These are phyloP conservation scores for Ceratocystis alfenasii DNA, from an alignment of 2,329 filamentous ascomycete genomes.

Conservation along the genomic window DNA sequence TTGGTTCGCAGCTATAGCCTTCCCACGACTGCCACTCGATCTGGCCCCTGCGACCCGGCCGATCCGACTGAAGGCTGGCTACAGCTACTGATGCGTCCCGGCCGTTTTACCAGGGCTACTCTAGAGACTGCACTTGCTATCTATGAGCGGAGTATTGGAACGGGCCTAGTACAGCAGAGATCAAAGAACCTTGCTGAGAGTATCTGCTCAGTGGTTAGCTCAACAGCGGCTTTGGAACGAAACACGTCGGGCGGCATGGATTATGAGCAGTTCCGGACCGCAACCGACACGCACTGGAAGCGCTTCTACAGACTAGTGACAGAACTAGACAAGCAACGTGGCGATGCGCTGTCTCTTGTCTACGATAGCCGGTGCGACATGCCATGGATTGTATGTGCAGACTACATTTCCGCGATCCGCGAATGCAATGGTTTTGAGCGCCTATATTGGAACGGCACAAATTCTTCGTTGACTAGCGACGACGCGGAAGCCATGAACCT, in stretches of 20 bases:
- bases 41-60: slow-evolving; percentile 51
- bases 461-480: slow-evolving; percentile 36
- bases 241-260: slow-evolving; percentile 54
- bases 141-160: slow-evolving; percentile 55
- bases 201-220: slow-evolving; percentile 59
- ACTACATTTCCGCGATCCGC: slow-evolving; percentile 66
- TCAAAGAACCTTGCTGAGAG: slow-evolving; percentile 57
- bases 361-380: slow-evolving; percentile 59
- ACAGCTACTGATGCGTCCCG: slow-evolving; percentile 68
- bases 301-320: slow-evolving; percentile 76
- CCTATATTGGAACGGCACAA: slow-evolving; percentile 41
- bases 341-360: slow-evolving; percentile 66
- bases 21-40: slow-evolving; percentile 40
- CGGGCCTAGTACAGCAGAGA: slow-evolving; percentile 34
- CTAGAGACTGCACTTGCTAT: slow-evolving; percentile 74
- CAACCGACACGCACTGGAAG: slow-evolving; percentile 75
- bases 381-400: slow-evolving; percentile 75
- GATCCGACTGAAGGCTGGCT: slow-evolving; percentile 79
- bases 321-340: slow-evolving; percentile 75
- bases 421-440: slow-evolving; percentile 68
- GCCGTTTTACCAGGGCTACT: slow-evolving; percentile 65
- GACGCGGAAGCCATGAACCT: slow-evolving; percentile 48
- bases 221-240: slow-evolving; percentile 54
- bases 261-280: slow-evolving; percentile 59
- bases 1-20: slow-evolving; percentile 51